A percentile compares a stretch with the other conserved stretches of the same genome.
phyloP scores from a whole-genome alignment of 805 yeast species.

The Metschnikowia aberdeeniae region DNA sequence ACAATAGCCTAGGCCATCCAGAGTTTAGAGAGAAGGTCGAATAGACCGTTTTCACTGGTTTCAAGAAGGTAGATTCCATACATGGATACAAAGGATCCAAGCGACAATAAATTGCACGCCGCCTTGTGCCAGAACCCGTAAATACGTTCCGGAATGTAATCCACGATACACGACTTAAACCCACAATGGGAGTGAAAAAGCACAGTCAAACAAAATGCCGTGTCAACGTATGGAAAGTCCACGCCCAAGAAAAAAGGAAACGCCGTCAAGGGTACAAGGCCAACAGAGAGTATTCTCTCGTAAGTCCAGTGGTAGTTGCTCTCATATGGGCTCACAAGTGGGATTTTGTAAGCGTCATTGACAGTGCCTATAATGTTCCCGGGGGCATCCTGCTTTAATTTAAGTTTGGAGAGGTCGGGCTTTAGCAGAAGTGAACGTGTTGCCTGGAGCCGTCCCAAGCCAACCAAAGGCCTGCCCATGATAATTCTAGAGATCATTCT shows the following conservation, averaged over 20 bases:
- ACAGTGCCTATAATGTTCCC: conserved; percentile 91
- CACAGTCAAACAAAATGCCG: conserved; percentile 59
- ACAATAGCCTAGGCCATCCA: conserved; percentile 48
- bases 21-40: conserved; percentile 55
- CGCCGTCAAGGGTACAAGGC: conserved; percentile 71
- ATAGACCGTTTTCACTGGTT: conserved; percentile 74
- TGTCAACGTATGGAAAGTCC: conserved; percentile 65
- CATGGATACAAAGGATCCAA: conserved; percentile 67
- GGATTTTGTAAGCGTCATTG: conserved; percentile 78
- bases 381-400: conserved; percentile 74
- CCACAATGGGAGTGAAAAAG: conserved; percentile 83
- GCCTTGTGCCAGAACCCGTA: conserved; percentile 72
- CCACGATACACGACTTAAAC: conserved; percentile 85
- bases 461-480: conserved; percentile 9
- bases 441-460: conserved; percentile 4
- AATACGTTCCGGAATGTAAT: conserved; percentile 83
- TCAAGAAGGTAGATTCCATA: conserved; percentile 82
- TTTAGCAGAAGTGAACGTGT: conserved; percentile 21
- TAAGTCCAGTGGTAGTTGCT: conserved; percentile 95
- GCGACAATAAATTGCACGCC: conserved; percentile 62
- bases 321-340: conserved; percentile 57
- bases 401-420: conserved; percentile 46
- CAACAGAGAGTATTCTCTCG: conserved; percentile 67
- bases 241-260: conserved; percentile 77
- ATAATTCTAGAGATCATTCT: conserved; percentile 11